Base-by-base conservation (phyloP, 371 early-diverging fungal species). In the Blyttiomyces sp. region DNA sequence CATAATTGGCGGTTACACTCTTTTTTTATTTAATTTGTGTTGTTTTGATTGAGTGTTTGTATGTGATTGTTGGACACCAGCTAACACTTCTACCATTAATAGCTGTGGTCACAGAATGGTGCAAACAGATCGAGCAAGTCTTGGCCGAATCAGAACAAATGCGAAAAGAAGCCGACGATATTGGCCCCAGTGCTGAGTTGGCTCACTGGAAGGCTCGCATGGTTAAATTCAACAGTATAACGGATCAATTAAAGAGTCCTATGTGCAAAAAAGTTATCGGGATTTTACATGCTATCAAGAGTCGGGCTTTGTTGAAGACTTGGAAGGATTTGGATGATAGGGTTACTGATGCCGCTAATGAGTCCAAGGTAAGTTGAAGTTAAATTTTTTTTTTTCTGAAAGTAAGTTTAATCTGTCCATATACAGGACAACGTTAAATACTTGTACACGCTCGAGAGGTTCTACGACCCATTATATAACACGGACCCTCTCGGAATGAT, bases 91-190 rank as follows among this genome's bases (percentile, higher is more conserved):
- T n/a, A n/a, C n/a, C n/a, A n/a, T n/a, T 55, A 4, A 6, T 35
- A 77, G 73, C 58, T 27, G 68, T 76, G 19, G 83, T 84, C 13
- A 69, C 53, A 17, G 84, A 84, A 62, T 84, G 84, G 84, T 79
- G 82, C 70, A 83, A 84, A 52, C 84, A 84, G 60, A 83, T 83
- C 48, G 83, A 84, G 49, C 83, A 83, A 52, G 84, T 84, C 1
- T 72, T 84, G 19, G 80, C 84, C 34, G 83, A 84, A 51, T 70
- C 69, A 31, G 84, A 84, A 52, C 84, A 84, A 54, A 84, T 84
- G 83, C 71, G 84, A 58, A 83, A 83, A 60, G 84, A 84, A 66
- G 84, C 83, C 6, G 84, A 83, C 59, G 84, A 84, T 55, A 83
- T 84, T 54, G 84, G 84, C 5, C 84, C 84, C 5, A 81, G 83